Percentiles rank a stretch among this genome's conserved stretches.
Conservation (phyloP, 306 rosid species). For the Vigna hirtella region DNA sequence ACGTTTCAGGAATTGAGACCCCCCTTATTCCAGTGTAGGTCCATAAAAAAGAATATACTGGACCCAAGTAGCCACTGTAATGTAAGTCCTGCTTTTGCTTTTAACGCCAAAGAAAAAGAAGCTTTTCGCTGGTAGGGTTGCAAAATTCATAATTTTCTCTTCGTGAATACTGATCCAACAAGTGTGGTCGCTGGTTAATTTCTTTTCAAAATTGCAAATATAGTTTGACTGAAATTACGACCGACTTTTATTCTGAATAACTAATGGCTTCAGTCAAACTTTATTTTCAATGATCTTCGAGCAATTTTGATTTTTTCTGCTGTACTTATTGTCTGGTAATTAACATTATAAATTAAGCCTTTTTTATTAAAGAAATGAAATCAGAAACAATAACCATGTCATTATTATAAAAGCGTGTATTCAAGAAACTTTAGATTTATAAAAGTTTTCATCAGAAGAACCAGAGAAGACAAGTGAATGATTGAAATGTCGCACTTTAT, state of each 20-base stretch:
- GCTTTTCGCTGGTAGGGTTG: neutral
- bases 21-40: neutral
- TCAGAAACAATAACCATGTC: neutral
- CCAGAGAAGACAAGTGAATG: neutral
- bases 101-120: slow-evolving; percentile 11
- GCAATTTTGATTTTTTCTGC: neutral
- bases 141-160: neutral
- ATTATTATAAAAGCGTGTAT: neutral
- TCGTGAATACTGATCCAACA: neutral
- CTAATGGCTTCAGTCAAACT: neutral
- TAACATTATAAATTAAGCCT: neutral
- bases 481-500: neutral
- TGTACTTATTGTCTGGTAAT: neutral
- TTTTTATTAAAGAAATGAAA: neutral
- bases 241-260: neutral
- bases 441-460: no score
- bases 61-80: neutral
- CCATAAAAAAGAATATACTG: neutral
- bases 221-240: neutral
- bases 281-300: neutral
- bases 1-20: neutral
- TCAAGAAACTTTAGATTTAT: neutral
- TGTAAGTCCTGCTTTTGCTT: slow-evolving; percentile 17
- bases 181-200: neutral
- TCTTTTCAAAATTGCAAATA: neutral